Evolutionary conservation across 2,329 filamentous ascomycete genomes (phyloP), one percentile per base, ranked within the genome.

Genomic region (Diaporthe australafricana): DNA sequence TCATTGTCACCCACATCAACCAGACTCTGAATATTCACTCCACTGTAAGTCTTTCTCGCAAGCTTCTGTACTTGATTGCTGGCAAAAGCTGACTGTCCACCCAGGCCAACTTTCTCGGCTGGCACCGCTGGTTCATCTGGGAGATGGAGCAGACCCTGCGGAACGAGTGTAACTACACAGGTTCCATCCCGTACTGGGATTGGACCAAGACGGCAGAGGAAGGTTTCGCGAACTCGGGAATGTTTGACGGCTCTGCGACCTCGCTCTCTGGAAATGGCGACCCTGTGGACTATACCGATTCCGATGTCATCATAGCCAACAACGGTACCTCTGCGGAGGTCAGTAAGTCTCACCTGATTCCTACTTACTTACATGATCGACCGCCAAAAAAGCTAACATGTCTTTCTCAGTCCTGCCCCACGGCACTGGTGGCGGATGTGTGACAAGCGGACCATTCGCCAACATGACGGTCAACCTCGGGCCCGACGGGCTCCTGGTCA

Each of bases 401-500:
- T 25, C 7, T 17, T 20, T 35, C 6, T 17, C 73, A 79, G 11
- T 73, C 35, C 75, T 87, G 12, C 84, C 86, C 0, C 81, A 86
- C 0, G 88, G 87, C 8, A 81, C 80, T 2, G 89, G 89, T 5
- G 88, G 89, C 48, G 89, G 88, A 30, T 90, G 88, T 76, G 81
- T 91, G 3, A 81, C 77, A 17, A 82, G 80, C 0, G 88, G 88
- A 0, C 88, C 88, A 1, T 84, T 89, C n/a, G 78, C 77, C 35
- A 78, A 84, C 74, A 80, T 83, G 76, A 78, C 72, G 1, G 80
- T 85, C 68, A 84, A 82, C 69, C 77, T 85, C 1, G 83, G 83
- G 0, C 83, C 84, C 17, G 78, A 80, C 8, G 76, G 78, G 5
- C 78, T 73, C 79, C 79, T 68, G 72, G 40, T 55, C 72, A 75